Evolutionary conservation across 148 eudicot species (phyloP).

Genomic region (Rhododendron ovatum): DNA sequence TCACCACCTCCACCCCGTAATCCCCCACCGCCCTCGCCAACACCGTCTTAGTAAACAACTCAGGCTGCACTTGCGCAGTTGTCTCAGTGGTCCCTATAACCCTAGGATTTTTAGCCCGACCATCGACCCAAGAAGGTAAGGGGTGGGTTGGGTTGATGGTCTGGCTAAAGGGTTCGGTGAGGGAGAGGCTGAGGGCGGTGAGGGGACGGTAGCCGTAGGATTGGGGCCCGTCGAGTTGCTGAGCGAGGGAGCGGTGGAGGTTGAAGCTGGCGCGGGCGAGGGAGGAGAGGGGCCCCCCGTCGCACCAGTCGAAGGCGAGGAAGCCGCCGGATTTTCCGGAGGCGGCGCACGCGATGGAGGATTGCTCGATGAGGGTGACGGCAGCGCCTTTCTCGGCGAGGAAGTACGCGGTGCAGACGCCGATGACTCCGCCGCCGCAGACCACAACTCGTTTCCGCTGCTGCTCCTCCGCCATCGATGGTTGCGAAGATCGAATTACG

Average conservation of each 20-base stretch:
- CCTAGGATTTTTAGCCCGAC: conserved; percentile 33
- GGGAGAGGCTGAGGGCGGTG: conserved; percentile 49
- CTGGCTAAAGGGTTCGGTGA: conserved; percentile 32
- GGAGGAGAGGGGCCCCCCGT: conserved; percentile 53
- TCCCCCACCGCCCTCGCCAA: conserved; percentile 57
- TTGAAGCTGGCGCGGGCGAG: conserved; percentile 78
- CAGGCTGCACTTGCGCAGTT: conserved; percentile 87
- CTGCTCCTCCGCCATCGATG: conserved; percentile 15
- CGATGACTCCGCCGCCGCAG: conserved; percentile 95
- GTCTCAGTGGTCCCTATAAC: conserved; percentile 59
- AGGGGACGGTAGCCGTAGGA: conserved; percentile 80
- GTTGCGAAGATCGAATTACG: not conserved
- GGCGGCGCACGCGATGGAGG: conserved; percentile 80
- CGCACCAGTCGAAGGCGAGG: conserved; percentile 84
- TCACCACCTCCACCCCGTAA: conserved; percentile 65
- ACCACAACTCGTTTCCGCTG: conserved; percentile 42
- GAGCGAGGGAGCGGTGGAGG: conserved; percentile 58
- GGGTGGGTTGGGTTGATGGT: not conserved
- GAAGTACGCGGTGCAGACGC: conserved; percentile 84
- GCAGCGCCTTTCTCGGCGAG: conserved; percentile 57
- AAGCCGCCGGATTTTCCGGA: conserved; percentile 93
- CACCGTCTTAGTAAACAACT: conserved; percentile 53
- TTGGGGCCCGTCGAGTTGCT: conserved; percentile 50
- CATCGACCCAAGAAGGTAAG: conserved; percentile 74
- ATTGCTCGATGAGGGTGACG: conserved; percentile 73